phyloP scores from a whole-genome alignment of 2,329 filamentous ascomycete genomes.

The Neoarthrinium moseri region DNA sequence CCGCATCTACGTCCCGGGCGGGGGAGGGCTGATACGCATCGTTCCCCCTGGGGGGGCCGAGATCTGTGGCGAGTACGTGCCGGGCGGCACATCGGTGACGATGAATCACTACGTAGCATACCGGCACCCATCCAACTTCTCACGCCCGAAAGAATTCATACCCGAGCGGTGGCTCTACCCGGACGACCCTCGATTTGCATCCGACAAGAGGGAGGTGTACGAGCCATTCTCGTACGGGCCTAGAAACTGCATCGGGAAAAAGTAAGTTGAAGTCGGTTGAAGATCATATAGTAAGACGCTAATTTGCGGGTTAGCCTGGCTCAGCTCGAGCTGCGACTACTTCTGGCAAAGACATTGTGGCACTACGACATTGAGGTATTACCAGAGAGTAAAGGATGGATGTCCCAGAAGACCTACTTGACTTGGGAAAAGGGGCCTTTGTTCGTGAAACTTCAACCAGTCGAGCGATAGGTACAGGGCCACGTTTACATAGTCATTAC shows the following conservation, averaged over 20 bases:
- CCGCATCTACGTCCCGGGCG: constrained; percentile 34
- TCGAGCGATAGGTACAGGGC: not conserved
- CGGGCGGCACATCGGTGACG: constrained; percentile 9
- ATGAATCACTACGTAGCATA: constrained; percentile 14
- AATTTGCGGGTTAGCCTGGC: constrained; percentile 11
- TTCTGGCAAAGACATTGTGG: constrained; percentile 21
- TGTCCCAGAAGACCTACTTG: not conserved
- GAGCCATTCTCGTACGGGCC: constrained; percentile 14
- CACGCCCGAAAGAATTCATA: constrained; percentile 13
- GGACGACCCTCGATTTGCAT: not conserved
- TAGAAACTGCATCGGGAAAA: constrained; percentile 11
- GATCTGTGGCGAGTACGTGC: constrained; percentile 16
- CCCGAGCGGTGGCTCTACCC: constrained; percentile 17
- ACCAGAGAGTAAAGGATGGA: not conserved
- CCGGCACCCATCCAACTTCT: constrained; percentile 14
- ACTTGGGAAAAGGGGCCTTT: not conserved
- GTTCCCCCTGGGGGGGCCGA: constrained; percentile 14
- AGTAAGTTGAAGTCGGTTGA: no score
- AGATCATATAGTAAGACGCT: not conserved
- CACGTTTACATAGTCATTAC: no score
- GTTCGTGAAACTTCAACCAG: not conserved
- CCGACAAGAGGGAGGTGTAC: constrained; percentile 9
- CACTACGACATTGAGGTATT: constrained; percentile 19
- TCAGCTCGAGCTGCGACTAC: constrained; percentile 16
- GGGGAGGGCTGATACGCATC: constrained; percentile 15